Base-by-base conservation (phyloP, 768 basidiomycete genomes). In the Pisolithus tinctorius region DNA sequence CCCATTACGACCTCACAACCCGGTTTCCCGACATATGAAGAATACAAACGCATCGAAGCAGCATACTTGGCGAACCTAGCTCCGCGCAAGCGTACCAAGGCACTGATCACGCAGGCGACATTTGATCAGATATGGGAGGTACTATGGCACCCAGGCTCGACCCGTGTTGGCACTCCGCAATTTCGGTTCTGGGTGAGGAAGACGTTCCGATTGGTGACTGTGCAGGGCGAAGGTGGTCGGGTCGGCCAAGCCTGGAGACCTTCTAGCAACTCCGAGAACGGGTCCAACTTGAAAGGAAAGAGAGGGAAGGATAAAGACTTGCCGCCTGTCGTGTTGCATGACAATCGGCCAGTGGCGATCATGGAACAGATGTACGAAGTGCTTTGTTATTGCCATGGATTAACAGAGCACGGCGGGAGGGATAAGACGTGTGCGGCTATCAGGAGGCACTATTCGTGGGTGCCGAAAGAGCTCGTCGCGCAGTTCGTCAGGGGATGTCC, bases 181-280 rank as follows among this genome's bases (percentile, higher is more conserved):
- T 90, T 89, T 64, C 78, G 86, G 39, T 88, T 83, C 67, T 90
- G 88, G 88, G 87, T 82, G 11, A 82, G 86, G 60, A 87, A 86
- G 72, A 89, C 85, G 82, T 91, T 91, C 63, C 71, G 66, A 41
- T 59, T 84, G 6, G 73, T 34, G 74, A 57, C 69, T 69, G 41
- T 55, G 49, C 38, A 54, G 20, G 50, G 60, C 29, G 50, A 47
- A 20, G 29, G 51, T 23, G 50, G 60, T 43, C 52, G 63, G 45
- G 29, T 55, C 61, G 23, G 63, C 56, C 9, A 49, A 53, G 7
- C 51, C 59, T 29, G 51, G 52, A n/a, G 45, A 13, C 4, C 13
- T 4, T 34, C 34, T 34, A 13, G 14, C 34, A 13, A 34, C 34
- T 1, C 34, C 13, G 34, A 34, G 34, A 34, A 34, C 34, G 11